These are phyloP conservation scores for Chlamydomonas reinhardtii DNA, from an alignment of 163 green algal genomes.

Conservation along the genomic window DNA sequence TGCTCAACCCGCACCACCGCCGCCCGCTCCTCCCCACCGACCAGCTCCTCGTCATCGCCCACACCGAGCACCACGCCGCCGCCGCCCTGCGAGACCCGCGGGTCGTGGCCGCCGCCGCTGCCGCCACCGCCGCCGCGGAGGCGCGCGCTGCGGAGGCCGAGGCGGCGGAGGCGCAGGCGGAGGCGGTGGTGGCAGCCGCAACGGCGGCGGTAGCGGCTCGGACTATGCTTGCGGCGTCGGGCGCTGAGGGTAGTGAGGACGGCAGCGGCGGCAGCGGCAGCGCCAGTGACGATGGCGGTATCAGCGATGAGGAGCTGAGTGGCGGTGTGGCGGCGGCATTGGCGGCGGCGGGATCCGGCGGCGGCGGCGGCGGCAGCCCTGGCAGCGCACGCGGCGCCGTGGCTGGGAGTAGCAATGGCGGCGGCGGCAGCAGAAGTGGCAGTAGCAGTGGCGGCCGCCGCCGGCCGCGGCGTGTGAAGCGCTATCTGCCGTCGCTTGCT, in stretches of 20 bases:
- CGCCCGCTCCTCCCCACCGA: background rate
- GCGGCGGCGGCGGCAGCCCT: background rate
- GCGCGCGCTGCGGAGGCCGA: background rate
- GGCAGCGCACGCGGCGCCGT: too few relatives aligned
- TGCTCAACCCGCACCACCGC: constrained; percentile 30
- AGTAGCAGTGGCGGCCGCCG: background rate
- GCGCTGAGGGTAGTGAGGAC: background rate
- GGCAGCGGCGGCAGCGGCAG: constrained; percentile 18
- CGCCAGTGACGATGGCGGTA: background rate
- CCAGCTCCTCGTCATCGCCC: constrained; percentile 25
- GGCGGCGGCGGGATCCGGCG: background rate
- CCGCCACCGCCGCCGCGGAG: background rate
- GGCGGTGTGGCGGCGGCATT: background rate
- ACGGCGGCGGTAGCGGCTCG: background rate
- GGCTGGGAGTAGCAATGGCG: background rate
- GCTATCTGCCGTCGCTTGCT: background rate
- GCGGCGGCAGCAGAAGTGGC: background rate
- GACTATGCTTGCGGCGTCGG: background rate
- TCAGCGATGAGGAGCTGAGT: background rate
- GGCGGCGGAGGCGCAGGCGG: background rate
- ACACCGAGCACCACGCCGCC: constrained; percentile 12
- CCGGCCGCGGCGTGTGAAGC: background rate
- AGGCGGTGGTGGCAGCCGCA: background rate
- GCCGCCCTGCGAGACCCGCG: background rate
- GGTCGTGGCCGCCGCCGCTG: background rate